phyloP scores from a whole-genome alignment of 2,329 filamentous ascomycete genomes.

The Gaeumannomyces tritici region DNA sequence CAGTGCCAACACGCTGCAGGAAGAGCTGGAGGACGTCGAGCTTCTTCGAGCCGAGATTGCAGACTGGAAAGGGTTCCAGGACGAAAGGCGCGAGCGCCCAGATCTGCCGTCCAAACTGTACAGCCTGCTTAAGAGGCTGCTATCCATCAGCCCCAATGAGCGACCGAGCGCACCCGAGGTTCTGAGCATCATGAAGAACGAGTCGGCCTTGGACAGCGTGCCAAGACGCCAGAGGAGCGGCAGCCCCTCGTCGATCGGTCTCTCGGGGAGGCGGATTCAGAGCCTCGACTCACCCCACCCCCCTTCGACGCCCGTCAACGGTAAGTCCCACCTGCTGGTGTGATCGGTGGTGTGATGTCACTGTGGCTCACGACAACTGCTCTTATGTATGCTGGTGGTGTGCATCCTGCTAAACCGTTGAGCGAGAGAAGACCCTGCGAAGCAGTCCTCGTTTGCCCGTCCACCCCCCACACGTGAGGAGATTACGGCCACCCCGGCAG shows the following conservation, averaged over 20 bases:
- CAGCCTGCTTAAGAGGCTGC: constrained; percentile 67
- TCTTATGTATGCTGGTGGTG: neutral
- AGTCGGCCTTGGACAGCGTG: constrained; percentile 39
- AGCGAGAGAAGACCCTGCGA: constrained; percentile 19
- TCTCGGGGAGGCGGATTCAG: constrained; percentile 39
- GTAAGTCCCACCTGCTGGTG: neutral
- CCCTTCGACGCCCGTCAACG: constrained; percentile 33
- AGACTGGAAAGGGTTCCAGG: constrained; percentile 78
- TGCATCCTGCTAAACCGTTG: constrained; percentile 1
- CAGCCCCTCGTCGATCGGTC: constrained; percentile 24
- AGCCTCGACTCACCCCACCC: constrained; percentile 44
- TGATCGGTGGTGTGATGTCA: neutral
- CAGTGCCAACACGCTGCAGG: constrained; percentile 74
- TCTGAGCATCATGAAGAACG: constrained; percentile 63
- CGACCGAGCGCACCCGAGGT: constrained; percentile 84
- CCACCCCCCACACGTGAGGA: constrained; percentile 9
- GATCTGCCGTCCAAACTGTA: constrained; percentile 85
- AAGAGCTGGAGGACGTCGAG: constrained; percentile 88
- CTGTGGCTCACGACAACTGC: neutral
- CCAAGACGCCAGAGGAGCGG: constrained; percentile 21
- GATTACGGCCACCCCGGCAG: constrained; percentile 7
- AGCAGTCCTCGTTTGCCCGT: constrained; percentile 20
- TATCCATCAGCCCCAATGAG: constrained; percentile 66
- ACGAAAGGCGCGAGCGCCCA: constrained; percentile 61
- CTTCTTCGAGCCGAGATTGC: constrained; percentile 76